These are phyloP conservation scores for Teunomyces funiuensis DNA, from an alignment of 805 yeast species.

Conservation along the genomic window DNA sequence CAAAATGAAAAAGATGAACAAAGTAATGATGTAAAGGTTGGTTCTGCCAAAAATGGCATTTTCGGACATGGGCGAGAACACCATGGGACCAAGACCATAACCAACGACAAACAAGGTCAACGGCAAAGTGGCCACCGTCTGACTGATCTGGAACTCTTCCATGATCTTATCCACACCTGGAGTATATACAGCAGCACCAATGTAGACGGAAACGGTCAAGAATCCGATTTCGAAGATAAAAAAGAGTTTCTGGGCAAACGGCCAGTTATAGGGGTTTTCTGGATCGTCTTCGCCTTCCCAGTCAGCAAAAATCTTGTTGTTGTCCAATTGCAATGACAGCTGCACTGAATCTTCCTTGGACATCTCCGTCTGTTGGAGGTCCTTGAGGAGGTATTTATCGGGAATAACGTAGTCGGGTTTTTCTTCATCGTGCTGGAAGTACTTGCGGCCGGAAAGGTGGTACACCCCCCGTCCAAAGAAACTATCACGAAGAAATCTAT, in stretches of 20 bases:
- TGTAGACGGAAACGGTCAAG: constrained; percentile 51
- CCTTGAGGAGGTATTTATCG: constrained; percentile 13
- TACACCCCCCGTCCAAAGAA: constrained; percentile 31
- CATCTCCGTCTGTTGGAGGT: background rate
- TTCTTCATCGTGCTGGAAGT: constrained; percentile 19
- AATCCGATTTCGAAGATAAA: constrained; percentile 41
- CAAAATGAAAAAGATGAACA: constrained; percentile 47
- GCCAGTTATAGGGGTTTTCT: constrained; percentile 60
- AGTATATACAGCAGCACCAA: constrained; percentile 56
- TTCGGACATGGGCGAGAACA: constrained; percentile 60
- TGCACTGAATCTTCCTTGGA: background rate
- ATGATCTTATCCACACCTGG: constrained; percentile 50
- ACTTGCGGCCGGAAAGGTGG: constrained; percentile 26
- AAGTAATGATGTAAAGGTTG: constrained; percentile 45
- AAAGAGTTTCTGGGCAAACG: constrained; percentile 36
- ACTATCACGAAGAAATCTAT: constrained; percentile 29
- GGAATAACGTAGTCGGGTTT: constrained; percentile 16
- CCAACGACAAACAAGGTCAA: constrained; percentile 58
- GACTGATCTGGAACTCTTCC: constrained; percentile 45
- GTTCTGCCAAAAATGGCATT: constrained; percentile 54
- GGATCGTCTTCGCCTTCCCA: constrained; percentile 51
- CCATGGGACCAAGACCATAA: constrained; percentile 60
- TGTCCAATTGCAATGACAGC: background rate
- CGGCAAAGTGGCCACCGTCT: constrained; percentile 49
- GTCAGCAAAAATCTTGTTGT: constrained; percentile 32